These are phyloP conservation scores for Starmerella cellae DNA, from an alignment of 805 yeast species.

Conservation along the genomic window DNA sequence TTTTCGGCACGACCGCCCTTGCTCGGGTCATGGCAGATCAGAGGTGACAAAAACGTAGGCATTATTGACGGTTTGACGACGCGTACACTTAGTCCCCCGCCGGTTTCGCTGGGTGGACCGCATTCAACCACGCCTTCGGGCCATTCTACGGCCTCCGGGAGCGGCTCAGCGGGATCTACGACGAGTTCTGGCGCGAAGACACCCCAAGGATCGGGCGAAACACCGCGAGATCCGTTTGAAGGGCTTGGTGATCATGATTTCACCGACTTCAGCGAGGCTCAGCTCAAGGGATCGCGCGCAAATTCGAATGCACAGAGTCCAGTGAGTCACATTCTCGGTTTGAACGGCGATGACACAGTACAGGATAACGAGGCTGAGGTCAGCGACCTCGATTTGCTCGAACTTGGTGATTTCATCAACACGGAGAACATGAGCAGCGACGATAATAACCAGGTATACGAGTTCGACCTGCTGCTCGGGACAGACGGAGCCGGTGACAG, in stretches of 20 bases:
- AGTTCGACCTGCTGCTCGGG: constrained; percentile 18
- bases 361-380: constrained; percentile 25
- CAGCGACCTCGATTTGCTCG: constrained; percentile 33
- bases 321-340: not conserved
- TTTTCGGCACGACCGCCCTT: constrained; percentile 83
- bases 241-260: constrained; percentile 19
- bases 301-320: not conserved
- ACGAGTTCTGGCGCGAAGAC: not conserved
- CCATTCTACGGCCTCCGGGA: not conserved
- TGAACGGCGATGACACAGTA: not conserved
- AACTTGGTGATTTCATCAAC: constrained; percentile 69
- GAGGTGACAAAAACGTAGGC: constrained; percentile 62
- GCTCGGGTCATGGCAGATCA: constrained; percentile 73
- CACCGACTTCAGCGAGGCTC: constrained; percentile 8
- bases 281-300: not conserved
- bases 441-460: constrained; percentile 38
- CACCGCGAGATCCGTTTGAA: constrained; percentile 22
- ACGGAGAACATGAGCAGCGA: constrained; percentile 62
- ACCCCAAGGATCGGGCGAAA: constrained; percentile 8
- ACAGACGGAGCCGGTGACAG: constrained; percentile 19
- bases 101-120: not conserved
- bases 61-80: constrained; percentile 91
- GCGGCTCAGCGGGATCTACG: not conserved
- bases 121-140: not conserved
- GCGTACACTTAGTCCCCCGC: constrained; percentile 52